phyloP scores from a whole-genome alignment of 2,329 filamentous ascomycete genomes.

The Moelleriella libera region DNA sequence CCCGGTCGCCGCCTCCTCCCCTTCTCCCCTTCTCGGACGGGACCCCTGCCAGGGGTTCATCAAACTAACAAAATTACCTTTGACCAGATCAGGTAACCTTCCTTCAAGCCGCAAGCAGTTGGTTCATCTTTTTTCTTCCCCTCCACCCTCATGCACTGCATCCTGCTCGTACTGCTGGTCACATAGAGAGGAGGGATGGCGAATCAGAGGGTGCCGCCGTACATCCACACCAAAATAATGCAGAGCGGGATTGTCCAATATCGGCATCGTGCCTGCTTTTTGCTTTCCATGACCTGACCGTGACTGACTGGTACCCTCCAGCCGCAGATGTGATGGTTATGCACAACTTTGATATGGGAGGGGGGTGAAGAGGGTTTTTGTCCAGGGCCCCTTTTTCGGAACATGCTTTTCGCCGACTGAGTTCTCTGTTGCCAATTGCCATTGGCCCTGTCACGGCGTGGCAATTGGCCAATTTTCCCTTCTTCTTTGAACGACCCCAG shows the following conservation, averaged over 20 bases:
- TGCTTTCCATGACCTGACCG: background rate
- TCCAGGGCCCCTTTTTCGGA: too few relatives aligned
- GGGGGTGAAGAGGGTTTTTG: too few relatives aligned
- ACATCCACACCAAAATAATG: background rate
- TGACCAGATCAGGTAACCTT: background rate
- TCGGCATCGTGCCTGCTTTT: background rate
- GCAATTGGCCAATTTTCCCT: too few relatives aligned
- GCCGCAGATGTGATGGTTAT: background rate
- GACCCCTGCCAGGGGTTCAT: constrained; percentile 4
- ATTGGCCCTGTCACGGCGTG: too few relatives aligned
- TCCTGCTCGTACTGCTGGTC: background rate
- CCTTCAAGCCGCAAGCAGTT: background rate
- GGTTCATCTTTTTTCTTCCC: too few relatives aligned
- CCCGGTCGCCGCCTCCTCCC: background rate
- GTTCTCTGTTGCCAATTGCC: too few relatives aligned
- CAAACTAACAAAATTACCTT: background rate
- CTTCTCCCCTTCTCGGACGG: background rate
- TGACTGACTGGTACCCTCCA: background rate
- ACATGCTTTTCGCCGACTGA: too few relatives aligned
- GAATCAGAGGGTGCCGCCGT: too few relatives aligned
- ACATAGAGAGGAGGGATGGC: too few relatives aligned
- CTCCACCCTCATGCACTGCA: too few relatives aligned
- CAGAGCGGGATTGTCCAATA: background rate
- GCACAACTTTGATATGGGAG: background rate
- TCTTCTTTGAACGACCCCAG: too few relatives aligned